phyloP scores from a whole-genome alignment of 306 rosid genomes.

The Ziziphus jujuba region DNA sequence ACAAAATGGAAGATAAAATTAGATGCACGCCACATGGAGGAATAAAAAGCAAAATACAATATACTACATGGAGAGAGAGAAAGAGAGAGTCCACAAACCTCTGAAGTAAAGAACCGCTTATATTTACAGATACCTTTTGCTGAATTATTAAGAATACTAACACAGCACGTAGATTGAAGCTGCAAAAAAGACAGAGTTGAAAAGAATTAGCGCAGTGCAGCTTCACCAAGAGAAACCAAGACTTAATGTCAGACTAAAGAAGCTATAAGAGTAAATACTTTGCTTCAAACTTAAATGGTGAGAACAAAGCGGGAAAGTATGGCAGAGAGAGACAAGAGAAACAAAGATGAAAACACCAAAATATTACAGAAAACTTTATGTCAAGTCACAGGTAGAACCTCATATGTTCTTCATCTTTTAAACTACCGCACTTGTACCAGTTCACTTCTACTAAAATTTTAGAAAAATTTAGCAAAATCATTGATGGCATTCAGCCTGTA shows the following conservation, averaged over 20 bases:
- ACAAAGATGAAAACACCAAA: no score
- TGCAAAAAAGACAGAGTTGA: constrained; percentile 28
- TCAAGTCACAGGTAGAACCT: no score
- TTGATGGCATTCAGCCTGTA: no score
- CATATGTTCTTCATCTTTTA: no score
- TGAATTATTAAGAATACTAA: constrained; percentile 40
- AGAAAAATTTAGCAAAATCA: no score
- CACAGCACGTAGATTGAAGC: constrained; percentile 45
- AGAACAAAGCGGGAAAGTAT: no score
- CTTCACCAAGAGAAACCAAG: not conserved
- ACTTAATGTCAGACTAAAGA: not conserved
- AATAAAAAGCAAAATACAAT: not conserved
- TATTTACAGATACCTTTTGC: constrained; percentile 46
- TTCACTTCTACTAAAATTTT: no score
- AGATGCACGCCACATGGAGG: not conserved
- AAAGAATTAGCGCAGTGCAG: not conserved
- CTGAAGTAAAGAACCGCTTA: constrained; percentile 52
- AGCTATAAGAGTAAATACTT: not conserved
- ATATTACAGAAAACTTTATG: no score
- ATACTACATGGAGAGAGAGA: not conserved
- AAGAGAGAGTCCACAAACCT: constrained; percentile 39
- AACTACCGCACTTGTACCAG: no score
- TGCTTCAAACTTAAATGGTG: not conserved
- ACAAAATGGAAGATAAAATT: not conserved
- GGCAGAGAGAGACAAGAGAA: no score